Evolutionary conservation across 345 rosid genomes (phyloP).

Genomic region (Salix suchowensis): DNA sequence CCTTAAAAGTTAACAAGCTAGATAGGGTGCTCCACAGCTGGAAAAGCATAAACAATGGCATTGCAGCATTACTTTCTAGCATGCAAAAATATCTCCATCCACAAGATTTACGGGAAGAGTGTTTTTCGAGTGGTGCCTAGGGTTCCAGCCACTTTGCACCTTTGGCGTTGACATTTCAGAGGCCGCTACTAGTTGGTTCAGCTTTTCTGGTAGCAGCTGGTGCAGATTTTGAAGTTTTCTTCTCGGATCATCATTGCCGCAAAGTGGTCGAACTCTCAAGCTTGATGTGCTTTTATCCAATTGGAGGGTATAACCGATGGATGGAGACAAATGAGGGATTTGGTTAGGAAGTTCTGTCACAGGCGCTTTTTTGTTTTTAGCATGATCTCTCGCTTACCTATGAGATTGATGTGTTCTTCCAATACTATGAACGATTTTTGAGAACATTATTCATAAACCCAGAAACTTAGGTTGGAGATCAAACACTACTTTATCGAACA

Average conservation of each 20-base stretch:
- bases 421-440: background rate
- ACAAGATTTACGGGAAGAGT: background rate
- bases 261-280: conserved; percentile 53
- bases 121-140: conserved; percentile 9
- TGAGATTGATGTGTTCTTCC: background rate
- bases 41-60: conserved; percentile 18
- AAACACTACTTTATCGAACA: conserved; percentile 66
- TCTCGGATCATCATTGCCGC: conserved; percentile 61
- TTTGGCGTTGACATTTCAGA: conserved; percentile 50
- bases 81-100: conserved; percentile 7
- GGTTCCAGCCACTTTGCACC: conserved; percentile 66
- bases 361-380: too few relatives aligned
- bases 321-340: conserved; percentile 70
- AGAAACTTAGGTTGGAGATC: conserved; percentile 78
- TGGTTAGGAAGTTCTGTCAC: conserved; percentile 49
- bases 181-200: conserved; percentile 64
- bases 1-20: background rate
- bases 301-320: conserved; percentile 70
- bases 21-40: background rate
- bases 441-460: conserved; percentile 74
- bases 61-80: conserved; percentile 11
- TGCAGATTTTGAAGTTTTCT: conserved; percentile 77
- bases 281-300: conserved; percentile 69
- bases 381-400: background rate
- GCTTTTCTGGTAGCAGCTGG: conserved; percentile 76